Evolutionary conservation across 2,329 filamentous ascomycete genomes (phyloP), one percentile per base, ranked within the genome.

Genomic region (Colletotrichum brevisporum): DNA sequence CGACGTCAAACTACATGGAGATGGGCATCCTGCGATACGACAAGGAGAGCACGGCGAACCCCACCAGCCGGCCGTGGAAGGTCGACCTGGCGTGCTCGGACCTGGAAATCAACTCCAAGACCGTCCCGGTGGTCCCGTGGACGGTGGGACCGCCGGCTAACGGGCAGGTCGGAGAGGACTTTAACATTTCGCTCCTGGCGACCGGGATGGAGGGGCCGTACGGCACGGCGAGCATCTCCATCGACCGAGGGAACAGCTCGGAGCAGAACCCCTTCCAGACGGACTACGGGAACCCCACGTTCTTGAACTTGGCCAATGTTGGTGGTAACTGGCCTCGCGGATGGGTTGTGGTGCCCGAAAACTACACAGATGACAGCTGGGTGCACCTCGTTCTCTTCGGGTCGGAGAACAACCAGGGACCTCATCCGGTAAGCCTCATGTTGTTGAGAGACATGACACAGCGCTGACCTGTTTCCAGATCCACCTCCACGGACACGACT

Each of bases 401-500:
- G n/a, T 31, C 10, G 3, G 21, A 27, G 0, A 48, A 12, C 56
- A 26, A 36, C 15, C 16, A 15, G 39, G 63, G 63, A 1, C 63
- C 63, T 45, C 63, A 66, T 31, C 63, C 63, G 15, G 63, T 66
- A 6, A 51, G 63, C 13, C 12, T 5, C 56, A 4, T 31, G 6
- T 31, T 31, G 8, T 5, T 12, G 41, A 3, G 15, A n/a, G 16
- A 15, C 13, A 3, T 2, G 10, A 15, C 27, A 12, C n/a, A 15
- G 12, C 9, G 18, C 3, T 50, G 47, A 8, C 18, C 47, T 3
- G 18, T 47, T 55, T 48, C 1, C 6, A 73, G 4, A 83, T 84
- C 72, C 84, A 86, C 76, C 76, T 86, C 16, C 84, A 86, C 73
- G 84, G 84, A 4, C 84, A 86, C 68, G 80, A 85, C 53, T 86